Evolutionary conservation across 2,329 filamentous ascomycete species (phyloP).

Genomic region (Sporothrix humicola): DNA sequence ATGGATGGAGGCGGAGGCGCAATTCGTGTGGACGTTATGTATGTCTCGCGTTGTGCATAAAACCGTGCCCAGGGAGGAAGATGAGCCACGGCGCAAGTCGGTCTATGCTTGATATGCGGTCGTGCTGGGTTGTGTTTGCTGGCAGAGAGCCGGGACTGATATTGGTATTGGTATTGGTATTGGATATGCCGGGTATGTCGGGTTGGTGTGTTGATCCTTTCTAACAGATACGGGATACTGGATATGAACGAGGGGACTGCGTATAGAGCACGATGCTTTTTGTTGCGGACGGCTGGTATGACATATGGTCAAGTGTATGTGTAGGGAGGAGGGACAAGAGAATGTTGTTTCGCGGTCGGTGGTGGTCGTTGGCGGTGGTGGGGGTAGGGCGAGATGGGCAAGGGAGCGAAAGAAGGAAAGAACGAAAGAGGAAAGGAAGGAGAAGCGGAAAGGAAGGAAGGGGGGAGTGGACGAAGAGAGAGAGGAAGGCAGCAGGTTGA

Average conservation of each 20-base stretch:
- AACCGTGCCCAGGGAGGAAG: neutral
- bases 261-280: neutral
- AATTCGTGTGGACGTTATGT: constrained; percentile 14
- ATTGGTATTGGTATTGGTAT: neutral
- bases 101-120: constrained; percentile 8
- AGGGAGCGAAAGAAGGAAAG: neutral
- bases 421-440: constrained; percentile 18
- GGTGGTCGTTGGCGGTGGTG: neutral
- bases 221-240: neutral
- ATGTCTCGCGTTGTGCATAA: constrained; percentile 24
- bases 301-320: neutral
- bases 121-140: neutral
- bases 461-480: neutral
- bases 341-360: neutral
- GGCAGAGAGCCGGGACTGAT: neutral
- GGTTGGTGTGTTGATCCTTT: neutral
- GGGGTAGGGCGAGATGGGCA: neutral
- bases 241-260: neutral
- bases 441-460: constrained; percentile 2
- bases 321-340: neutral
- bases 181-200: constrained; percentile 18
- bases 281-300: neutral
- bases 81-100: neutral
- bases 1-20: constrained; percentile 6
- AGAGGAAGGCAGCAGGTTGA: neutral